Evolutionary conservation across 2,329 filamentous ascomycete species (phyloP), one percentile per base, ranked within the genome.

Genomic region (Aspergillus tanneri): DNA sequence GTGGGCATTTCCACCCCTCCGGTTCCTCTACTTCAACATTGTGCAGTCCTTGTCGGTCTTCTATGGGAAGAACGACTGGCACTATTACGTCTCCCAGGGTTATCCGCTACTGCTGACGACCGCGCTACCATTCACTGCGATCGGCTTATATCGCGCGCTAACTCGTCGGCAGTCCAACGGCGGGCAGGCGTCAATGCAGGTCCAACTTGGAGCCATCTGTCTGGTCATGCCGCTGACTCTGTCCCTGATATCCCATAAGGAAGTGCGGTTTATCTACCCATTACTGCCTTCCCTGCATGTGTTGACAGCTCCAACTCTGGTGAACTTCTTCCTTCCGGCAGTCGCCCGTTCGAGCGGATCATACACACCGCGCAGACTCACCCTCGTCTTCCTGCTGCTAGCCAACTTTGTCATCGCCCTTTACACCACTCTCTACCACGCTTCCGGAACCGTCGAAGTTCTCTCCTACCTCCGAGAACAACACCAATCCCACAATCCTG

Each of bases 211-310:
- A 8, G 75, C 77, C 23, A 75, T 82, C 6, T 77, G 86, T 34
- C 54, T 85, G 46, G 69, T 82, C 23, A 87, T 85, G 48, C 72
- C 87, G 8, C 65, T 72, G 1, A 68, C 76, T 2, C 78, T 97
- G 25, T 95, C 89, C 1, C 64, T 88, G 38, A 88, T 97, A 57
- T 84, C 90, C 1, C 93, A 99, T 73, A 99, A 99, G 69, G 93
- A 99, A 77, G 88, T 96, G 59, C 89, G 93, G 62, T 99, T 99
- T 74, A 88, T 97, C 57, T 96, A 95, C 62, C 92, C 93, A 1
- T 79, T 99, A 14, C 79, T 97, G 2, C 92, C 93, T 1, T 79
- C 85, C n/a, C 79, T 99, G 5, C 89, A 93, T 65, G 74, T 96
- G 53, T 75, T 97, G 30, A 83, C 88, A 1, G 89, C 90, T 0